A percentile compares a stretch with the other conserved stretches of the same genome.
These are phyloP conservation scores for Prorocentrum cordatum DNA, from an alignment of 169 alveolate genomes.

Conservation along the genomic window DNA sequence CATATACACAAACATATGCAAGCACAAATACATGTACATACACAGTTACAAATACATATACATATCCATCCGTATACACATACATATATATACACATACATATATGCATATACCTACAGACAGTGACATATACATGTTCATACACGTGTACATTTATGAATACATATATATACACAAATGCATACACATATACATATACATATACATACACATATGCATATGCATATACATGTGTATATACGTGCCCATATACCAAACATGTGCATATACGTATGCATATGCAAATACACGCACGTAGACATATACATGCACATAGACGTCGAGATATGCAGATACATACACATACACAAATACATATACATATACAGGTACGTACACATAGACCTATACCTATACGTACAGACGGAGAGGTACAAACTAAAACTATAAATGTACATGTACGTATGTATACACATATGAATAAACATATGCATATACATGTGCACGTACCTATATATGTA, in stretches of 20 bases:
- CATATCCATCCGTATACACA: background rate
- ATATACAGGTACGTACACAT: background rate
- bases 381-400: background rate
- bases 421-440: background rate
- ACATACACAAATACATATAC: background rate
- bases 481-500: background rate
- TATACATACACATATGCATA: background rate
- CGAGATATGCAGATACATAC: too few relatives aligned
- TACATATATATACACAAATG: background rate
- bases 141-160: background rate
- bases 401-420: too few relatives aligned
- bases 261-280: background rate
- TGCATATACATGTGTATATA: background rate
- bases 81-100: too few relatives aligned
- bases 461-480: too few relatives aligned
- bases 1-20: background rate
- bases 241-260: background rate
- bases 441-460: too few relatives aligned
- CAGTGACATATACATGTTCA: too few relatives aligned
- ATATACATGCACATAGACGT: background rate
- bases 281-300: background rate
- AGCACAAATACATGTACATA: background rate
- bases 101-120: background rate
- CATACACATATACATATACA: background rate
- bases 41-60: background rate